Evolutionary conservation across 2,329 filamentous ascomycete species (phyloP).

Genomic region (Pseudogymnoascus sp.): DNA sequence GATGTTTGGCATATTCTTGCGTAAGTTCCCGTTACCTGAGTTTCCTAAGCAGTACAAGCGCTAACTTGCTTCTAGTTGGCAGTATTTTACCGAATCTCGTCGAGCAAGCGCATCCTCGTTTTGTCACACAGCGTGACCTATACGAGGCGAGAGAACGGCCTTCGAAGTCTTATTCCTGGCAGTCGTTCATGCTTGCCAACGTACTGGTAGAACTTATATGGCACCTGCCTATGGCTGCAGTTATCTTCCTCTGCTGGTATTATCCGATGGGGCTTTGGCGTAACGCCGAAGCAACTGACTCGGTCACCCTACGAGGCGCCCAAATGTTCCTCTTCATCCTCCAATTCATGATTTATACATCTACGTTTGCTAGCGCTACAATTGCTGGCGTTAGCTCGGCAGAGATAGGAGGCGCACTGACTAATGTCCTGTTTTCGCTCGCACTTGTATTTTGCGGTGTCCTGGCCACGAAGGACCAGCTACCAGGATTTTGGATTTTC

Average conservation of each 20-base stretch:
- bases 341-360: conserved; percentile 69
- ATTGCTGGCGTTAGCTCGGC: conserved; percentile 68
- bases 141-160: conserved; percentile 43
- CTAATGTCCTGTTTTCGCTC: conserved; percentile 65
- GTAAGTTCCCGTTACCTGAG: background rate
- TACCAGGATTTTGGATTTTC: conserved; percentile 73
- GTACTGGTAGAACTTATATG: conserved; percentile 77
- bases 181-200: conserved; percentile 12
- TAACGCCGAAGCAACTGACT: conserved; percentile 55
- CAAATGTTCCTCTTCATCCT: conserved; percentile 71
- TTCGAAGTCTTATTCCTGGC: conserved; percentile 24
- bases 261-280: conserved; percentile 69
- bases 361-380: conserved; percentile 71
- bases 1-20: conserved; percentile 71
- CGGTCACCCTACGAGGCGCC: conserved; percentile 59
- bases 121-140: conserved; percentile 56
- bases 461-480: conserved; percentile 50
- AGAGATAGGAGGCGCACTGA: conserved; percentile 67
- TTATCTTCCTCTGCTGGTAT: conserved; percentile 76
- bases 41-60: background rate
- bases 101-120: conserved; percentile 59
- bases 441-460: conserved; percentile 69
- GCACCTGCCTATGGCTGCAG: conserved; percentile 60
- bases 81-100: background rate
- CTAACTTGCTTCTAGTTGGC: conserved; percentile 42